Evolutionary conservation across 805 yeast genomes (phyloP).

Genomic region (Nakazawaea wyomingensis): DNA sequence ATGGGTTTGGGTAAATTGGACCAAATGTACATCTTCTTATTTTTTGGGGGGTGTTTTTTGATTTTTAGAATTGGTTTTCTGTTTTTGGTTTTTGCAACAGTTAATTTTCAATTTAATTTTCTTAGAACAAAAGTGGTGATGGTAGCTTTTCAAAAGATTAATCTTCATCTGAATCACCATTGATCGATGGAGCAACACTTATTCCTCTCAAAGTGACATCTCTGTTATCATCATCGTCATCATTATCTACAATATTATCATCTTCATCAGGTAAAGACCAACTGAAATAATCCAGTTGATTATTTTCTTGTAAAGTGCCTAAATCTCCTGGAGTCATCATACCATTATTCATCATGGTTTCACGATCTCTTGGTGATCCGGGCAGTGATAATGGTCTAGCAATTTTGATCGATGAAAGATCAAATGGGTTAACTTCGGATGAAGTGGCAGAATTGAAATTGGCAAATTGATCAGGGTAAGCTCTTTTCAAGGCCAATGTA

Average conservation of each 20-base stretch:
- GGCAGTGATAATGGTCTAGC: conserved; percentile 95
- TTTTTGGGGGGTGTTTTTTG: too few species aligned
- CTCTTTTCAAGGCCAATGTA: conserved; percentile 84
- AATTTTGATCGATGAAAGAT: conserved; percentile 44
- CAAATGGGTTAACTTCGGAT: conserved; percentile 31
- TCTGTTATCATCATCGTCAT: conserved; percentile 36
- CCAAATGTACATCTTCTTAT: too few species aligned
- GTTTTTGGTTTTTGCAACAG: too few species aligned
- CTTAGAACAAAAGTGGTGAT: too few species aligned
- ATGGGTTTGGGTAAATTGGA: too few species aligned
- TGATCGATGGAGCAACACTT: conserved; percentile 32
- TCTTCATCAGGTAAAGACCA: conserved; percentile 31
- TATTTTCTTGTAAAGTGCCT: conserved; percentile 92
- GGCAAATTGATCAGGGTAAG: conserved; percentile 81
- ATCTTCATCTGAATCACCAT: conserved; percentile 19
- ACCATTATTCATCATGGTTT: conserved; percentile 33
- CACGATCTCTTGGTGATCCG: conserved; percentile 82
- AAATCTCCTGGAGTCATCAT: conserved; percentile 97
- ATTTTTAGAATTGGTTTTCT: too few species aligned
- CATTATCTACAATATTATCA: conserved; percentile 32
- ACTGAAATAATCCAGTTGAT: conserved; percentile 70
- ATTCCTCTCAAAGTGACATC: conserved; percentile 25
- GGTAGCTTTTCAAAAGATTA: too few species aligned
- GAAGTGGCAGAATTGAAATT: too few species aligned
- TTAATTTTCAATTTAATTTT: too few species aligned